Conservation (phyloP, 2,329 filamentous ascomycete species). For the Thermothelomyces thermophilus region DNA sequence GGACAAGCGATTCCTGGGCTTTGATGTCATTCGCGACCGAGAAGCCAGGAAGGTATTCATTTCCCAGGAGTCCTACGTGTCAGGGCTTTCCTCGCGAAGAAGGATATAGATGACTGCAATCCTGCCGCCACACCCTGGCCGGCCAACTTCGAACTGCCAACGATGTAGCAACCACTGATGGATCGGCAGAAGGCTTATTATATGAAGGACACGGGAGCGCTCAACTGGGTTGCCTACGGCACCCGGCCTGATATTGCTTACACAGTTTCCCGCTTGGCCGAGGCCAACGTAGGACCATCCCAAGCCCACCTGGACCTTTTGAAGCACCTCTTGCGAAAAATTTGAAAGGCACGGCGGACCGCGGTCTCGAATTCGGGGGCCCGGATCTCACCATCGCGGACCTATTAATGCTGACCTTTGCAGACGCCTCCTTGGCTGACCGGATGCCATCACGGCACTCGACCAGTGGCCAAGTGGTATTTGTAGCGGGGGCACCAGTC, state of each 20-base stretch:
- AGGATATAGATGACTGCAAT: neutral
- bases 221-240: neutral
- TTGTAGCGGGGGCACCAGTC: neutral
- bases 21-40: neutral
- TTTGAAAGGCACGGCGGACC: neutral
- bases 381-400: neutral
- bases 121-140: neutral
- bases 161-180: neutral
- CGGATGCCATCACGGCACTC: neutral
- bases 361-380: neutral
- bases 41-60: neutral
- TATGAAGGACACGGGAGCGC: neutral
- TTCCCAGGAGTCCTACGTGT: neutral
- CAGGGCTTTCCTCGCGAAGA: neutral
- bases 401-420: neutral
- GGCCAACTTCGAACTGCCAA: neutral
- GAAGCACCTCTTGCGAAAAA: neutral
- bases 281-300: neutral
- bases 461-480: neutral
- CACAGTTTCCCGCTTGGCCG: neutral
- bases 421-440: conserved; percentile 4
- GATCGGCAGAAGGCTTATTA: conserved; percentile 1
- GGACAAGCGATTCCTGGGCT: neutral
- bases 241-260: conserved; percentile 8
- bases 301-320: neutral